Conservation (phyloP, 805 yeast species). For the Yarrowia osloensis region DNA sequence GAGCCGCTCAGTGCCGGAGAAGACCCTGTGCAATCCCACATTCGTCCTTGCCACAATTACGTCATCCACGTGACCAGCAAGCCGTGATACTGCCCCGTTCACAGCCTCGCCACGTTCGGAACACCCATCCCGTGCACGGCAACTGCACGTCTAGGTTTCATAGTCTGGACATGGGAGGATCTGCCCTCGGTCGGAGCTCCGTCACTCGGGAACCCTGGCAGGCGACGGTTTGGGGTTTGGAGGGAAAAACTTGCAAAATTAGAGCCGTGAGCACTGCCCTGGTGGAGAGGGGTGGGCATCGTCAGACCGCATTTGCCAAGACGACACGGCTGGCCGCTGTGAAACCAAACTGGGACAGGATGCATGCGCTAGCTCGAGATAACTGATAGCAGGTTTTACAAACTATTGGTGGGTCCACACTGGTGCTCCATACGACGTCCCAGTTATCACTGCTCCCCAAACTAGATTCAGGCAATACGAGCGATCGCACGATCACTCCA, state of each 20-base stretch:
- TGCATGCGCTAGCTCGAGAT: background rate
- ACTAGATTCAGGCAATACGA: background rate
- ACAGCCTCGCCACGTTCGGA: too few species aligned
- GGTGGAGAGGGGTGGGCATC: background rate
- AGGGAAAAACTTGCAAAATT: background rate
- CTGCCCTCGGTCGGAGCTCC: background rate
- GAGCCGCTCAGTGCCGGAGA: too few species aligned
- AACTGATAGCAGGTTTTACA: background rate
- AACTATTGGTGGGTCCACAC: too few species aligned
- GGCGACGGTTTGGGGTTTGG: background rate
- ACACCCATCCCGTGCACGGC: background rate
- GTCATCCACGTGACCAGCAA: too few species aligned
- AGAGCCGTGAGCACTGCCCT: constrained; percentile 8
- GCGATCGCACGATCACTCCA: constrained; percentile 1
- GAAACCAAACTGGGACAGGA: background rate
- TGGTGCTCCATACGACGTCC: too few species aligned
- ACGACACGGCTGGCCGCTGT: background rate
- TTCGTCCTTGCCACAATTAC: too few species aligned
- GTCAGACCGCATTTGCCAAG: background rate
- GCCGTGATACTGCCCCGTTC: too few species aligned
- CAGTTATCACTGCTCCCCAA: too few species aligned
- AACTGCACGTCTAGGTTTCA: constrained; percentile 1
- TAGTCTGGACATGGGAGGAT: background rate
- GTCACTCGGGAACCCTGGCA: background rate
- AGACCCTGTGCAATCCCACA: too few species aligned